A percentile compares a stretch with the other conserved stretches of the same genome.
These are phyloP conservation scores for Boletus subcaerulescens DNA, from an alignment of 768 basidiomycete genomes.

Conservation along the genomic window DNA sequence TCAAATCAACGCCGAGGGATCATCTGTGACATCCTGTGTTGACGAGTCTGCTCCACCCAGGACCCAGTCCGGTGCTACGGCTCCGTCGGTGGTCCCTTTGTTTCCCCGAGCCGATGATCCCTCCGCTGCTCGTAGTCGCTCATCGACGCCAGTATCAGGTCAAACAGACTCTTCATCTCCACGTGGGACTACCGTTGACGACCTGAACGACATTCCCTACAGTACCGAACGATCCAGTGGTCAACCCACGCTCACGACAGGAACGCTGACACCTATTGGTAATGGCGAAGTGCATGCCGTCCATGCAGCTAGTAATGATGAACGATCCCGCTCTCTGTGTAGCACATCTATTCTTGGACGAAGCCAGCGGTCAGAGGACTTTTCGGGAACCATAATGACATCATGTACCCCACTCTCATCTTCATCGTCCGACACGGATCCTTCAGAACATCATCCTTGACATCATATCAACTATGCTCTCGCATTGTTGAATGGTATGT, in stretches of 20 bases:
- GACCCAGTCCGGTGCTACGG: conserved; percentile 1
- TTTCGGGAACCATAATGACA: conserved; percentile 15
- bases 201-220: conserved; percentile 26
- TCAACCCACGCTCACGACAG: conserved; percentile 19
- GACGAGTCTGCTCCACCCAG: conserved; percentile 6
- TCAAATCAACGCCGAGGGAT: conserved; percentile 32
- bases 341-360: conserved; percentile 3
- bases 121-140: conserved; percentile 21
- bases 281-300: conserved; percentile 9
- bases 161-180: conserved; percentile 32
- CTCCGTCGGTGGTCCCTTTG: conserved; percentile 1
- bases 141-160: conserved; percentile 35
- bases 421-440: conserved; percentile 25
- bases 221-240: conserved; percentile 23
- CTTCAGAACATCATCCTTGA: conserved; percentile 21
- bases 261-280: conserved; percentile 2
- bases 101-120: conserved; percentile 9
- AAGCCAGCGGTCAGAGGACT: conserved; percentile 5
- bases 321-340: conserved; percentile 9
- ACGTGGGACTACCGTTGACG: conserved; percentile 24
- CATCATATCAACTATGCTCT: conserved; percentile 26
- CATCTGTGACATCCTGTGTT: not conserved
- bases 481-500: conserved; percentile 7
- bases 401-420: conserved; percentile 24
- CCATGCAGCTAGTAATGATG: conserved; percentile 8